phyloP scores from a whole-genome alignment of 1,284 basidiomycete genomes.

The Boletus calvinii region DNA sequence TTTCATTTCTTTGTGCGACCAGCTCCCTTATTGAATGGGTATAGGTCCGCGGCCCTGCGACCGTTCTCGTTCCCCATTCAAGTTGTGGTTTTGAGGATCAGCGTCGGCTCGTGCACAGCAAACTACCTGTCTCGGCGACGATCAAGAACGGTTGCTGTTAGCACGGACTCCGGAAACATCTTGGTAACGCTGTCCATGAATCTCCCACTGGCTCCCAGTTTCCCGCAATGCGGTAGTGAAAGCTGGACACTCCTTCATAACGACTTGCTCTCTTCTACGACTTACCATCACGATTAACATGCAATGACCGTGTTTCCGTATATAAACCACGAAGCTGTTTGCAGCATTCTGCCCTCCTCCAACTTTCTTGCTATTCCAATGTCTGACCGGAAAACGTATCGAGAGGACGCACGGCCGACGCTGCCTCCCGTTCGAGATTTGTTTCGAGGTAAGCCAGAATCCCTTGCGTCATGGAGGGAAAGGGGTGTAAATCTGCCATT shows the following conservation, averaged over 20 bases:
- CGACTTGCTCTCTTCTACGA: constrained; percentile 15
- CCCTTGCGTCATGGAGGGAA: not conserved
- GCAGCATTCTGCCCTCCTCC: constrained; percentile 8
- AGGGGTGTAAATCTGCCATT: constrained; percentile 5
- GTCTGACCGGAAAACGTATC: constrained; percentile 41
- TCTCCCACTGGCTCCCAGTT: constrained; percentile 17
- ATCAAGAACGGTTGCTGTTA: constrained; percentile 33
- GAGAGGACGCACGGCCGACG: constrained; percentile 52
- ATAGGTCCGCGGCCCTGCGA: constrained; percentile 11
- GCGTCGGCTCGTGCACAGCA: constrained; percentile 36
- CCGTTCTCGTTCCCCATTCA: constrained; percentile 10
- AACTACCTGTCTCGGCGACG: constrained; percentile 27
- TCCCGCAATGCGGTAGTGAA: constrained; percentile 24
- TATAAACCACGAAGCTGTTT: constrained; percentile 25
- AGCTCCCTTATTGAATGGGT: constrained; percentile 13
- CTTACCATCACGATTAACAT: constrained; percentile 23
- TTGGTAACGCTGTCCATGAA: constrained; percentile 32
- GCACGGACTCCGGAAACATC: constrained; percentile 24
- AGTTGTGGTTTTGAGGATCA: constrained; percentile 26
- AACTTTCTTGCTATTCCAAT: constrained; percentile 31
- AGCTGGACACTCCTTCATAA: constrained; percentile 32
- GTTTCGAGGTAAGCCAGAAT: constrained; percentile 53
- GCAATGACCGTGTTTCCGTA: constrained; percentile 26
- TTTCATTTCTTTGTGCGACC: constrained; percentile 15
- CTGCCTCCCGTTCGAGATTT: constrained; percentile 74